Base-by-base conservation (phyloP, 2,329 filamentous ascomycete species). In the Karstenula rhodostoma region DNA sequence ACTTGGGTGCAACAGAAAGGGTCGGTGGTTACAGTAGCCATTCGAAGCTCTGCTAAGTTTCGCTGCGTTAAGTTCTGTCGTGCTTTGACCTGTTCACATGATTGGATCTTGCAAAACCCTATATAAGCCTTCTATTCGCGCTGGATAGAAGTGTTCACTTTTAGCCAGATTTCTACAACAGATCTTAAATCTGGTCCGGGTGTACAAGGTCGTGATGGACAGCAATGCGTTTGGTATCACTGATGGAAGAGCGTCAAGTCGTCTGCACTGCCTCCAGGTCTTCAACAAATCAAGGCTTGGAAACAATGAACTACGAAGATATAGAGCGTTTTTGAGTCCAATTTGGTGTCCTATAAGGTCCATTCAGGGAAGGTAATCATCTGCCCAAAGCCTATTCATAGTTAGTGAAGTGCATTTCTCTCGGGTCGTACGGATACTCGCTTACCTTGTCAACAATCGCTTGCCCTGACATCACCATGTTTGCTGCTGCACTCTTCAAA, bases 391-490 rank as follows among this genome's bases (percentile, higher is more conserved):
- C 27, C 46, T 49, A 33, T n/a, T 10, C 6, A n/a, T 9, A 33
- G 25, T 49, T 27, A 49, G 17, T 22, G 22, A n/a, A 49, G 46
- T 44, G 7, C 2, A 19, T 12, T 22, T 12, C 7, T 27, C 27
- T 19, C 8, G 27, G 15, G 6, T 33, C 4, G 25, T 4, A 15
- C 1, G 15, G 27, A 15, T 8, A 15, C 12, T n/a, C 12, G 23
- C 23, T 32, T 43, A 67, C 65, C 60, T 67, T 71, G 19, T 69
- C 58, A 2, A 59, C 52, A 13, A 63, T 56, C 37, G 63, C 66
- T 52, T 69, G 59, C 2, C 59, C 66, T 58, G 64, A 66, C 61
- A 70, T 57, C 4, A 32, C 56, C 48, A 56, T 42, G 48, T 68
- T 71, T 5, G 65, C 56, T 2, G 43, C 49, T 23, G 61, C 59